Percentiles rank a stretch among this genome's conserved stretches.
Conservation (phyloP, 1,139 yeast genomes). For the Kazachstania sp. region DNA sequence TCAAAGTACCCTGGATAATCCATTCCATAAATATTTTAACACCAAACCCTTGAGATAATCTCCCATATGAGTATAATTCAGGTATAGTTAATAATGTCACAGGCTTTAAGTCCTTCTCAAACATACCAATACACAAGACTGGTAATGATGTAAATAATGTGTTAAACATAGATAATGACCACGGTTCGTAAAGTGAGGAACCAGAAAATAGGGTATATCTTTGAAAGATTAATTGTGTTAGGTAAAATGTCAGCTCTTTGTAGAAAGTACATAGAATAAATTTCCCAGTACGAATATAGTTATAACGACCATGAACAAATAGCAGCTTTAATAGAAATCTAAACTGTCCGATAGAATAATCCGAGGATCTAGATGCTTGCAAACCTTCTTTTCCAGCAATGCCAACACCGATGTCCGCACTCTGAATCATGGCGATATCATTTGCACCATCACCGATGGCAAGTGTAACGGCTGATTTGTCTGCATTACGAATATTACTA, state of each 20-base stretch:
- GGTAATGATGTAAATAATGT: slow-evolving; percentile 91
- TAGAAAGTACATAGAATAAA: slow-evolving; percentile 91
- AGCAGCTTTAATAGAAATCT: slow-evolving; percentile 71
- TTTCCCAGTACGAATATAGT: slow-evolving; percentile 83
- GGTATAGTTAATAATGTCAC: slow-evolving; percentile 88
- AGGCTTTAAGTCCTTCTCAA: slow-evolving; percentile 84
- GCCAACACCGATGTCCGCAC: slow-evolving; percentile 96
- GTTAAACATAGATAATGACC: slow-evolving; percentile 96
- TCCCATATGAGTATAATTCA: slow-evolving; percentile 73
- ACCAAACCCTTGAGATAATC: slow-evolving; percentile 68
- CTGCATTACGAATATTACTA: slow-evolving; percentile 56
- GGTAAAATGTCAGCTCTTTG: slow-evolving; percentile 82
- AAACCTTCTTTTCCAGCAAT: slow-evolving; percentile 95
- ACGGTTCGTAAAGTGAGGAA: slow-evolving; percentile 83
- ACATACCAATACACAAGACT: slow-evolving; percentile 88
- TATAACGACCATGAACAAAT: slow-evolving; percentile 92
- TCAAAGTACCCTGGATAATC: slow-evolving; percentile 70
- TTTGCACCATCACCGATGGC: slow-evolving; percentile 99
- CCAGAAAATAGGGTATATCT: slow-evolving; percentile 86
- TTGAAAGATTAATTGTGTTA: slow-evolving; percentile 84
- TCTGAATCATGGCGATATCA: slow-evolving; percentile 97
- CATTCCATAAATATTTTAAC: slow-evolving; percentile 61
- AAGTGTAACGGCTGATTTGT: slow-evolving; percentile 64
- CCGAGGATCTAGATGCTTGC: slow-evolving; percentile 93
- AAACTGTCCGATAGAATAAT: slow-evolving; percentile 92